Base-by-base conservation (phyloP, 31 red algal species). In the Odonthalia washingtoniensis region DNA sequence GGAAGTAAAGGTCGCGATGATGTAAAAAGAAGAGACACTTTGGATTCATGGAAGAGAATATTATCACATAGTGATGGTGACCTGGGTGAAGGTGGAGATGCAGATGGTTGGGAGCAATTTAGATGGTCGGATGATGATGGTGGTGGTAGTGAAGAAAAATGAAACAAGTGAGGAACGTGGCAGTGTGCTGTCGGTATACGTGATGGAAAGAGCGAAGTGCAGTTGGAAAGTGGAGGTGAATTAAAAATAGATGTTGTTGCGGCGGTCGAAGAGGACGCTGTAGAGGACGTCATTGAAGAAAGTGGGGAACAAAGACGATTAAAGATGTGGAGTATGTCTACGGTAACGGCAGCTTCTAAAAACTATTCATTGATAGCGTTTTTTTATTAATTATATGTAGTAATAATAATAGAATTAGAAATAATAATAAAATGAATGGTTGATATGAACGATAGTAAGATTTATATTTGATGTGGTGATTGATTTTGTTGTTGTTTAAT, bases 291-390 rank as follows among this genome's bases (percentile, higher is more conserved):
- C n/a, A n/a, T 52, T 39, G 63, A 65, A 35, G 81, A 65, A 38
- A 72, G 45, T 49, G 82, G 82, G 27, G 90, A 92, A 87, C 36
- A 85, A 77, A 77, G 75, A 45, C 61, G 90, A 41, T 72, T 92
- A 45, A 34, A 82, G 26, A 77, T 77, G 24, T 92, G 90, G 90
- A 64, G 67, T 52, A 92, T 92, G 90, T 92, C 90, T 17, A 82
- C 90, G 41, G 65, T 80, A 21, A 21, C 49, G 31, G 82, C 83
- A 40, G 90, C 90, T 1, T 91, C 89, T 26, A 84, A 82, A 32
- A 91, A 30, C 77, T n/a, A 74, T 84, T 40, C 80, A 53, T 36
- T 53, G 81, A 91, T 91, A 75, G n/a, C n/a, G n/a, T n/a, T n/a
- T n/a, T n/a, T n/a, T n/a, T n/a, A n/a, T n/a, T n/a, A n/a, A n/a